Percentiles rank a stretch among this genome's conserved stretches.
These are phyloP conservation scores for Pachysandra terminalis DNA, from an alignment of 164 flowering plant genomes.

Conservation along the genomic window DNA sequence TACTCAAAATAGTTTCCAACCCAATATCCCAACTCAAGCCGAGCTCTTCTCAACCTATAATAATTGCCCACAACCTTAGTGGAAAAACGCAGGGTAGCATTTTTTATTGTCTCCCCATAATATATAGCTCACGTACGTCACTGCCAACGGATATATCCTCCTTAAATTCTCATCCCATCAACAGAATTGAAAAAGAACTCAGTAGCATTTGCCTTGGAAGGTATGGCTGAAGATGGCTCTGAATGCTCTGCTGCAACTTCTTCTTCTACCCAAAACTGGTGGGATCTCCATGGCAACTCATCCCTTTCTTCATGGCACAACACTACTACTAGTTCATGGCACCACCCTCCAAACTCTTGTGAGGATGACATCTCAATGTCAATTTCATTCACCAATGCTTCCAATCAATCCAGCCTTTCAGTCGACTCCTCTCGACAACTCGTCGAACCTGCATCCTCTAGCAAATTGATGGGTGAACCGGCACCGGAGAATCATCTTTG, in stretches of 20 bases:
- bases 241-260: constrained; percentile 44
- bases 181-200: constrained; percentile 9
- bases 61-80: constrained; percentile 53
- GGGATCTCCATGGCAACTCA: constrained; percentile 37
- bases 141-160: constrained; percentile 28
- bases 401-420: constrained; percentile 44
- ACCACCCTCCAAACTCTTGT: constrained; percentile 35
- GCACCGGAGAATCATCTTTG: constrained; percentile 41
- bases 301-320: constrained; percentile 33
- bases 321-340: constrained; percentile 25
- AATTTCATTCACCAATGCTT: constrained; percentile 43
- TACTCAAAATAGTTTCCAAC: neutral
- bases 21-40: neutral
- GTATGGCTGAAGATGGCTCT: constrained; percentile 49
- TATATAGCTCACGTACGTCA: constrained; percentile 29
- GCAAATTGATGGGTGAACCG: constrained; percentile 33
- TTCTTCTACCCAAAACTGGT: constrained; percentile 35
- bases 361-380: constrained; percentile 58
- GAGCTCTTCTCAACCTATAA: constrained; percentile 21
- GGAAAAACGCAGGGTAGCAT: constrained; percentile 50
- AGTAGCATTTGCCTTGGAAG: neutral
- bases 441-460: constrained; percentile 25
- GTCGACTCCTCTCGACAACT: constrained; percentile 39
- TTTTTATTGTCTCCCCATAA: constrained; percentile 46
- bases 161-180: constrained; percentile 25